Base-by-base conservation (phyloP, 2,329 filamentous ascomycete species). In the Chaetomiaceae sp. region DNA sequence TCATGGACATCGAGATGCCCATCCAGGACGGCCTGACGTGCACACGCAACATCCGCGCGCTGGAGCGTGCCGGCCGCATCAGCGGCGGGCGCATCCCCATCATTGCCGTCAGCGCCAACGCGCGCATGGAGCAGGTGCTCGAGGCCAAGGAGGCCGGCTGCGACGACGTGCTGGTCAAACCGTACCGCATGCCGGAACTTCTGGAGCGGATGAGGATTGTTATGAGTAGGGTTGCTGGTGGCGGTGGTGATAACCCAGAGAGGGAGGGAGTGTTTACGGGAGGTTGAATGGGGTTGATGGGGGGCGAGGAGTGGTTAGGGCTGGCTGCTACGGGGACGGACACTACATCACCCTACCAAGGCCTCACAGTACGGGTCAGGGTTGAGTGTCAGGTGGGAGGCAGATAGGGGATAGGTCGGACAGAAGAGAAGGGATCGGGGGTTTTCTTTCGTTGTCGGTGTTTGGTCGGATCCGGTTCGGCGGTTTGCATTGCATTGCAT, bases 1-100 rank as follows among this genome's bases (percentile, higher is more conserved):
- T 88, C 17, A 88, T 88, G 84, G 84, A 88, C 56, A 79, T 86
- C 55, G 82, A 87, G 59, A 87, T 88, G 84, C 84, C 84, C 1
- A 66, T 86, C 14, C 83, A 84, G 71, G 82, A 87, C 55, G 84
- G 84, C 0, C 66, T 84, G 47, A 78, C 79, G 1, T 84, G 83
- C 58, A 83, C 81, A 11, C 71, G 72, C 26, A 71, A 73, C 35
- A 86, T 88, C 45, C 73, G 84, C 14, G 71, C 78, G 50, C 62
- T 84, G 46, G 80, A 86, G 61, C 65, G 63, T 33, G 64, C 70
- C 27, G 76, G 76, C 8, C 69, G 70, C 50, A 67, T 83, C 4
- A 65, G 61, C 12, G 71, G 71, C 14, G 73, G 75, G 2, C 56
- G 72, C 47, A 72, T 84, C 15, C 79, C 80, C 6, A 81, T 83